A percentile compares a stretch with the other conserved stretches of the same genome.
phyloP scores from a whole-genome alignment of 2,329 filamentous ascomycete genomes.

The Scolecobasidium constrictum region DNA sequence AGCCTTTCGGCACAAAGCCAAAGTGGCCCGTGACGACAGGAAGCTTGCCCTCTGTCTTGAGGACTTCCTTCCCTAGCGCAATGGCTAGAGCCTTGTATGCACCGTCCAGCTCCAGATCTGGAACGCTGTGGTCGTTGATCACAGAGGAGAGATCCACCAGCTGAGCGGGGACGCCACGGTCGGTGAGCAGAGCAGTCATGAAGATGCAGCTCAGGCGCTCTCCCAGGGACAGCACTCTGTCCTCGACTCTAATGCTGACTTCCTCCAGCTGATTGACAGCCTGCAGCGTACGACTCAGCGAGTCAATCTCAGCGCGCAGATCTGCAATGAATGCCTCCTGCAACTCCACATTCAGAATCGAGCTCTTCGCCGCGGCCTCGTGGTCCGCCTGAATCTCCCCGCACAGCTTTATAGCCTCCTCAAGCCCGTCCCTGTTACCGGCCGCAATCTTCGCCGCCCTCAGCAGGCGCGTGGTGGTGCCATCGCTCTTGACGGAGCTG shows the following conservation, averaged over 20 bases:
- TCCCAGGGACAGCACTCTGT: constrained; percentile 82
- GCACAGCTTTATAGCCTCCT: constrained; percentile 44
- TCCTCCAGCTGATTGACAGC: constrained; percentile 47
- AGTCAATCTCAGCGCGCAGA: constrained; percentile 69
- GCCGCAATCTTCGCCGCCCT: constrained; percentile 32
- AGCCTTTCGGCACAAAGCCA: constrained; percentile 78
- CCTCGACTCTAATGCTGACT: constrained; percentile 39
- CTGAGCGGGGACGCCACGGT: constrained; percentile 70
- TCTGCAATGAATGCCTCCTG: constrained; percentile 48
- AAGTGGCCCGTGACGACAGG: constrained; percentile 75
- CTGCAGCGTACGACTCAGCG: constrained; percentile 63
- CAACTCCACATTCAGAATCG: constrained; percentile 27
- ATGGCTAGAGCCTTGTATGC: constrained; percentile 35
- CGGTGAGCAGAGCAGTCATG: constrained; percentile 75
- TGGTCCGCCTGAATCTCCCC: constrained; percentile 77
- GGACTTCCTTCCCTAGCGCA: constrained; percentile 30
- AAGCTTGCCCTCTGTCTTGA: constrained; percentile 31
- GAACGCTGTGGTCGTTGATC: constrained; percentile 45
- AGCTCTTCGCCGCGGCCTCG: constrained; percentile 53
- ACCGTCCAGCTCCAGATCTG: constrained; percentile 19
- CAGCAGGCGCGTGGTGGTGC: constrained; percentile 55
- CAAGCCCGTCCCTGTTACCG: constrained; percentile 15
- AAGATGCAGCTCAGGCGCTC: constrained; percentile 92
- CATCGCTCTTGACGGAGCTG: constrained; percentile 86
- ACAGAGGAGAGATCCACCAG: constrained; percentile 84